Evolutionary conservation across 2,329 filamentous ascomycete species (phyloP).

Genomic region (Chaetomiaceae sp.): DNA sequence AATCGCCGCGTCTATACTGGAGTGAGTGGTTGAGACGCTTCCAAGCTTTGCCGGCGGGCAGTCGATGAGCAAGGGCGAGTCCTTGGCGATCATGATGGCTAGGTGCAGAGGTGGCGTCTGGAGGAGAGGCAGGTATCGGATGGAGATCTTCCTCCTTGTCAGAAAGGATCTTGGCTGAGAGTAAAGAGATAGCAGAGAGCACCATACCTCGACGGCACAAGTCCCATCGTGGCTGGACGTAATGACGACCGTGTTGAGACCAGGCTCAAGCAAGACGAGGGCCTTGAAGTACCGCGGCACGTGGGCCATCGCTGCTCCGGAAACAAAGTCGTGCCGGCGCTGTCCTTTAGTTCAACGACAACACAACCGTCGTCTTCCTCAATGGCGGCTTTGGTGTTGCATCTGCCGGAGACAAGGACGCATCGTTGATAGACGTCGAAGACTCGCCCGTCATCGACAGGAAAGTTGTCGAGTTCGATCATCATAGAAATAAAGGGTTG

Average conservation of each 20-base stretch:
- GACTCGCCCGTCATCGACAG: neutral
- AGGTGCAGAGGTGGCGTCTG: constrained; percentile 63
- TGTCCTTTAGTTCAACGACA: constrained; percentile 2
- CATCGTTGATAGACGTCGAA: constrained; percentile 19
- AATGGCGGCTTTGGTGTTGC: neutral
- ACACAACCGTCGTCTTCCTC: constrained; percentile 3
- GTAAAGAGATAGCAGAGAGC: accelerated
- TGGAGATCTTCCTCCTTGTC: constrained; percentile 3
- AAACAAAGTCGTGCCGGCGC: constrained; percentile 6
- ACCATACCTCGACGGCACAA: constrained; percentile 2
- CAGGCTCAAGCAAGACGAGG: constrained; percentile 19
- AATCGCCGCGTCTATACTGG: constrained; percentile 57
- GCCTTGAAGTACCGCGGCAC: constrained; percentile 22
- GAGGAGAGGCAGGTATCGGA: constrained; percentile 49
- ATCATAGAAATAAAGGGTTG: too few relatives aligned
- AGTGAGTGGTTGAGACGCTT: constrained; percentile 45
- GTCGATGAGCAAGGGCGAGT: constrained; percentile 65
- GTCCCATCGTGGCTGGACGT: neutral
- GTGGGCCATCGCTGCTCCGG: constrained; percentile 21
- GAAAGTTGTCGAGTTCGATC: constrained; percentile 14
- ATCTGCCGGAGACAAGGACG: constrained; percentile 15
- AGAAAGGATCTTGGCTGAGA: neutral
- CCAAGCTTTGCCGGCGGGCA: constrained; percentile 56
- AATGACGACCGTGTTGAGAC: constrained; percentile 13
- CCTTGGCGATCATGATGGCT: constrained; percentile 63